Evolutionary conservation across 805 yeast genomes (phyloP).

Genomic region (Metschnikowia borealis): DNA sequence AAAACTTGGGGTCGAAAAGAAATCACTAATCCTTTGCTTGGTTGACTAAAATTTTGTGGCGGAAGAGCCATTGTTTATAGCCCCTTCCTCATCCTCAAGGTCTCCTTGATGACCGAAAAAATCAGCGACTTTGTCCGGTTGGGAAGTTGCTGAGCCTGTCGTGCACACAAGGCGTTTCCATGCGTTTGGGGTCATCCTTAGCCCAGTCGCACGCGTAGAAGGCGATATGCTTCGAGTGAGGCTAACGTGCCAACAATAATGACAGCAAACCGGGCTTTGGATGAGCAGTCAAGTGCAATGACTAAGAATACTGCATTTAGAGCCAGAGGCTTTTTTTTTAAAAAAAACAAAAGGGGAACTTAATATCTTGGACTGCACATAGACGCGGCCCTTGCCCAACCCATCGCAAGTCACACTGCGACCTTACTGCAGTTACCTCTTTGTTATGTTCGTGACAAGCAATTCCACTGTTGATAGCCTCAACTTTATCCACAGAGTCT

Average conservation of each 20-base stretch:
- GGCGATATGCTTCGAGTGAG: not conserved
- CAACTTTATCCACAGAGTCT: not conserved
- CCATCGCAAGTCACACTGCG: not conserved
- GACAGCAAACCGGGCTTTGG: not conserved
- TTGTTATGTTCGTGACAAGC: not conserved
- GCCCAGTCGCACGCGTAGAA: not conserved
- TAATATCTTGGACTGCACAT: not conserved
- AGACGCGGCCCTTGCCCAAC: not conserved
- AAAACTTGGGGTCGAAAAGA: not conserved
- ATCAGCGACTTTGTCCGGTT: not conserved
- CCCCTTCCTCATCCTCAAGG: not conserved
- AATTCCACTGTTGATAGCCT: conserved; percentile 6
- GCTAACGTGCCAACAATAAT: not conserved
- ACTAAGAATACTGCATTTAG: not conserved
- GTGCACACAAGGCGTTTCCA: not conserved
- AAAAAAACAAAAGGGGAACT: not conserved
- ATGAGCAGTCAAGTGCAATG: not conserved
- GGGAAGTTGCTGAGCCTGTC: not conserved
- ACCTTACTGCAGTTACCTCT: not conserved
- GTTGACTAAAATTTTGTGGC: not conserved
- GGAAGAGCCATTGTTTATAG: not conserved
- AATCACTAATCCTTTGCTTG: not conserved
- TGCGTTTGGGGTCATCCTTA: conserved; percentile 1
- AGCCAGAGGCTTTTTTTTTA: no score
- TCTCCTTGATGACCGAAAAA: not conserved